Percentiles rank a stretch among this genome's conserved stretches.
Conservation (phyloP, 2,329 filamentous ascomycete species). For the Geosmithia putterillii region DNA sequence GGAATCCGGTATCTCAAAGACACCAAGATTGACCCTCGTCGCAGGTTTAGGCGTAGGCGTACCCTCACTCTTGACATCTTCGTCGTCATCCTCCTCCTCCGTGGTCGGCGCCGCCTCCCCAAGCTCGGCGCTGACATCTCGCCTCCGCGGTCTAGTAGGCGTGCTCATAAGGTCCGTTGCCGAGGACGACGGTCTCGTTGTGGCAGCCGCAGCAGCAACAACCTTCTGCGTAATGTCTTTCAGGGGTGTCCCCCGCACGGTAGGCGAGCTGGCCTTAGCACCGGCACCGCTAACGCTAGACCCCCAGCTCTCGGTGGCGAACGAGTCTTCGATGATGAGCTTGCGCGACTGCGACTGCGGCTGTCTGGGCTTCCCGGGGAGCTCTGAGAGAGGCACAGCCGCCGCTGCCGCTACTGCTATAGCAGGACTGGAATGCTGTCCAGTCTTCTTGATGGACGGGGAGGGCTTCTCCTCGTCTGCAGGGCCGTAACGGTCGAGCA, state of each 20-base stretch:
- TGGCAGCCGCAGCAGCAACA: conserved; percentile 2
- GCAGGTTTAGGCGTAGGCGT: neutral
- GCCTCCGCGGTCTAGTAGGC: conserved; percentile 1
- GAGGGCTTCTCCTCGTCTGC: conserved; percentile 16
- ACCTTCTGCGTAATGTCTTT: conserved; percentile 4
- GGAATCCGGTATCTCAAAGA: conserved; percentile 35
- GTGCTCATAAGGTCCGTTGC: conserved; percentile 1
- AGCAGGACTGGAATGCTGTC: conserved; percentile 6
- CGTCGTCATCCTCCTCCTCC: neutral
- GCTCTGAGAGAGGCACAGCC: conserved; percentile 5
- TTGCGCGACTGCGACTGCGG: conserved; percentile 10
- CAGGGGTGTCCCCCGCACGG: conserved; percentile 7
- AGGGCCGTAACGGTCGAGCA: conserved; percentile 25
- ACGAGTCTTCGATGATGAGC: conserved; percentile 33
- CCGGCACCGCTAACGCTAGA: conserved; percentile 8
- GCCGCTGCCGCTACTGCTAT: neutral
- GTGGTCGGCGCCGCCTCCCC: neutral
- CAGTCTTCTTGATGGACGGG: conserved; percentile 13
- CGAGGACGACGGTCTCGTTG: conserved; percentile 3
- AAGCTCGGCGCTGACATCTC: neutral
- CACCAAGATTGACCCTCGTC: neutral
- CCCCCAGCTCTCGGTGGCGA: conserved; percentile 21
- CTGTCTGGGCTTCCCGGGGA: conserved; percentile 9
- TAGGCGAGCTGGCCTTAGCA: too few species aligned
- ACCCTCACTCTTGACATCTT: neutral